These are phyloP conservation scores for Capsicum baccatum DNA, from an alignment of 257 asterid species.

Conservation along the genomic window DNA sequence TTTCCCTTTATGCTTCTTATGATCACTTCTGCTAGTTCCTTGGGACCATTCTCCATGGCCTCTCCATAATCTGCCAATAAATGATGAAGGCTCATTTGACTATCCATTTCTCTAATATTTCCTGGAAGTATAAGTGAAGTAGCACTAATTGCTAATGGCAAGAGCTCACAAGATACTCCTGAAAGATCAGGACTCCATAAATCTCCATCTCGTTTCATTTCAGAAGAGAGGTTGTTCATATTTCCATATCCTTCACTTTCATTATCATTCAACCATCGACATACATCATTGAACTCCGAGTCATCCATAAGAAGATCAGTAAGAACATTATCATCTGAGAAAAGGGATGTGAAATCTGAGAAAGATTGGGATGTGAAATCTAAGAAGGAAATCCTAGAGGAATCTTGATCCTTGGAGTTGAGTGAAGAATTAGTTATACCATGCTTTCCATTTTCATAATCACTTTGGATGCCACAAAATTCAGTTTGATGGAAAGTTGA, in stretches of 20 bases:
- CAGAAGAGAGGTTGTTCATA: slow-evolving; percentile 34
- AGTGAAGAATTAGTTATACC: slow-evolving; percentile 47
- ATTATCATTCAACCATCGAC: slow-evolving; percentile 54
- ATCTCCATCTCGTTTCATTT: slow-evolving; percentile 36
- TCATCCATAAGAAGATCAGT: slow-evolving; percentile 39
- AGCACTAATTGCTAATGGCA: slow-evolving; percentile 20
- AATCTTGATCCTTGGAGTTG: slow-evolving; percentile 39
- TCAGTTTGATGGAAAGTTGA: slow-evolving; percentile 38
- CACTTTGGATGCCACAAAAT: slow-evolving; percentile 41
- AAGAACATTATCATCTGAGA: slow-evolving; percentile 47
- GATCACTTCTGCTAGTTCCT: slow-evolving; percentile 56
- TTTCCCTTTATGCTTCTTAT: slow-evolving; percentile 49
- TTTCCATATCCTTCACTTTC: slow-evolving; percentile 36
- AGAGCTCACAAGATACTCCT: slow-evolving; percentile 41
- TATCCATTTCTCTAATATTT: slow-evolving; percentile 45
- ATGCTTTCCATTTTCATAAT: slow-evolving; percentile 27
- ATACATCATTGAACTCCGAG: slow-evolving; percentile 38
- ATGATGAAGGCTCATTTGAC: slow-evolving; percentile 49
- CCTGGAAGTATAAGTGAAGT: slow-evolving; percentile 38
- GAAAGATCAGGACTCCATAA: slow-evolving; percentile 47
- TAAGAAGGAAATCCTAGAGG: slow-evolving; percentile 49
- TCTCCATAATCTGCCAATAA: slow-evolving; percentile 65
- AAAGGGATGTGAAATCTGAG: slow-evolving; percentile 41
- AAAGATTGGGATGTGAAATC: too few relatives aligned
- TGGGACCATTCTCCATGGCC: slow-evolving; percentile 59